Evolutionary conservation across 2,329 filamentous ascomycete species (phyloP).

Genomic region (Aspergillus puulaauensis): DNA sequence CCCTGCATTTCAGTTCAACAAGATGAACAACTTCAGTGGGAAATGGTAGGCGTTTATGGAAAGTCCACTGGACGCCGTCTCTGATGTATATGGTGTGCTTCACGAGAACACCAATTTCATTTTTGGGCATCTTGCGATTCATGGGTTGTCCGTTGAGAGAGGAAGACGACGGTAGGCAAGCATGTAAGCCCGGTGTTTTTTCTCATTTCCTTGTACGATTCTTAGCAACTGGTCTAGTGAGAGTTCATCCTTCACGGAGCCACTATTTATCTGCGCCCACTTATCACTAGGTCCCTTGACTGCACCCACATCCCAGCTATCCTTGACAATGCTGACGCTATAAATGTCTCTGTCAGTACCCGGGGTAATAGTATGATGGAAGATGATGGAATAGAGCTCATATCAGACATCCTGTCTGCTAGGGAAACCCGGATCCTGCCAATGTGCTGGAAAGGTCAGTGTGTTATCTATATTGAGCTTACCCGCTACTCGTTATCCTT

Average conservation of each 20-base stretch:
- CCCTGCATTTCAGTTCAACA: constrained; percentile 8
- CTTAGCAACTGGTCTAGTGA: neutral
- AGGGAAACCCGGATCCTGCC: constrained; percentile 2
- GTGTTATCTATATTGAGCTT: constrained; percentile 4
- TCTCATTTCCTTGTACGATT: neutral
- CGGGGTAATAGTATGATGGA: constrained; percentile 16
- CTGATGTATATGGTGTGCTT: constrained; percentile 9
- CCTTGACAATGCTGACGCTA: neutral
- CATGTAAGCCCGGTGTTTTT: constrained; percentile 13
- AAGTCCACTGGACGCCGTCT: constrained; percentile 11
- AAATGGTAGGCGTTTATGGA: constrained; percentile 9
- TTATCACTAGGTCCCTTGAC: constrained; percentile 18
- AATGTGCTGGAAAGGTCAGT: constrained; percentile 7
- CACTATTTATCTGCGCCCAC: constrained; percentile 22
- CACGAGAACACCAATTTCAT: constrained; percentile 1
- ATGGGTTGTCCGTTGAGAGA: neutral
- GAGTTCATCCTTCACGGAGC: neutral
- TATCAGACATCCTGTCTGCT: constrained; percentile 18
- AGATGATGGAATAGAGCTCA: constrained; percentile 25
- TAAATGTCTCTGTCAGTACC: neutral
- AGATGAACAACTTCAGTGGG: constrained; percentile 2
- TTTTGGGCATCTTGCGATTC: neutral
- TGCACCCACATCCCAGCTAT: constrained; percentile 25
- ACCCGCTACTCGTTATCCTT: neutral
- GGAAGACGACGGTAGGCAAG: constrained; percentile 24